Evolutionary conservation across 768 basidiomycete genomes (phyloP), one percentile per base, ranked within the genome.

Genomic region (Pleurotus ostreatus): DNA sequence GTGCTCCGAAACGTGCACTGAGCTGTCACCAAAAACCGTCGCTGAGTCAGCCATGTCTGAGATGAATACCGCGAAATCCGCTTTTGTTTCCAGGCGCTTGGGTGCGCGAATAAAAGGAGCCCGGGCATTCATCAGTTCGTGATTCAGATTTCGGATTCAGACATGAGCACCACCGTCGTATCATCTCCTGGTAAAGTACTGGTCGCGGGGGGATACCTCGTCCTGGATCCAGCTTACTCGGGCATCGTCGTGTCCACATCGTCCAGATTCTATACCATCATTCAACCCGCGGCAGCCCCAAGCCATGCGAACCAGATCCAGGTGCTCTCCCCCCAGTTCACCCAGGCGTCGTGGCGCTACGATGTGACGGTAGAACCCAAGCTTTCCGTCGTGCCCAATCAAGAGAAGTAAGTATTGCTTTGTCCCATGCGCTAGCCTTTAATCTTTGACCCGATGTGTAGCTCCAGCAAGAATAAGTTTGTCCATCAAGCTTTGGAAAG

Each of bases 161-260:
- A 52, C 56, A 84, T 82, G 79, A 59, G 73, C 60, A 65, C 64
- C 63, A 92, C 89, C 26, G 80, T 89, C 51, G 82, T 97, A 59
- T 98, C 95, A 34, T 83, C 94, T 1, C 92, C 96, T 8, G 96
- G 96, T 59, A 99, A 99, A 71, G 95, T 97, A 49, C 81, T 99
- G 55, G 70, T 97, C 55, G 93, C 95, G 8, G 97, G 97, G 2
- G 97, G 97, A 1, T 99, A 98, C 74, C 89, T 99, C 60, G 93
- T 99, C 25, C 88, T 98, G 59, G 94, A 98, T 70, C 86, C 83
- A 16, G 73, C 78, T 5, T 93, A 91, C 67, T 84, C 88, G 26
- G 97, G 96, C 49, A 72, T 92, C 57, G 94, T 95, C 45, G 81
- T 98, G 45, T 92, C 94, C 0, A 94, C 96, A 13, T 92, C 92